Evolutionary conservation across 805 yeast species (phyloP), one percentile per base, ranked within the genome.

Genomic region (Metschnikowia peoriensis): DNA sequence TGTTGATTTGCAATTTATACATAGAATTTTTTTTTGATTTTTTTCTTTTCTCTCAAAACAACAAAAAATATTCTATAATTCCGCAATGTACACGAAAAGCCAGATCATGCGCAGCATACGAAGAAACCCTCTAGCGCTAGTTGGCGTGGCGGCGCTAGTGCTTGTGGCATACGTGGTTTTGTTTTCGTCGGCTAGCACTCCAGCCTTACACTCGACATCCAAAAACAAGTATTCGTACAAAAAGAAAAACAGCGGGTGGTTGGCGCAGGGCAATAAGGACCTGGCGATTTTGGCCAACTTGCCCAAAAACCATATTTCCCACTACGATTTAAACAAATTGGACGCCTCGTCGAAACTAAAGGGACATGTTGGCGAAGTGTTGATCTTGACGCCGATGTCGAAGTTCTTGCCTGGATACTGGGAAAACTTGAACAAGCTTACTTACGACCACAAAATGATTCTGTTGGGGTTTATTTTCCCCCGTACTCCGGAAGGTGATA

Each of bases 391-490:
- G 1, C 99, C 99, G 38, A 84, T 94, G 82, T 86, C 96, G 42
- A 81, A 84, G 58, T 94, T 94, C 66, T 84, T 88, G 66, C 83
- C 84, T 34, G 86, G 82, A 58, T 94, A 91, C 73, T 94, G 98
- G 98, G 81, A 81, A 38, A 94, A 94, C 68, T 71, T 94, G 54
- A 69, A 87, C 54, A 77, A 77, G 59, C 72, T 94, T 61, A 74
- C 84, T 17, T 94, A 94, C 68, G 97, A 97, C 50, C 88, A 93
- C 68, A 85, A 83, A 47, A 79, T 88, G 56, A 79, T 93, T 47
- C 96, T 92, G 61, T 76, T 94, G 48, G 99, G 98, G 0, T 92
- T 94, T 66, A 93, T 94, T 47, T 79, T 92, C 39, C 98, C 99
- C 52, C 78, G 96, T 61, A 82, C 84, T 35, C 68, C 76, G 15